Conservation (phyloP, 345 rosid genomes). For the Eucalyptus albens region DNA sequence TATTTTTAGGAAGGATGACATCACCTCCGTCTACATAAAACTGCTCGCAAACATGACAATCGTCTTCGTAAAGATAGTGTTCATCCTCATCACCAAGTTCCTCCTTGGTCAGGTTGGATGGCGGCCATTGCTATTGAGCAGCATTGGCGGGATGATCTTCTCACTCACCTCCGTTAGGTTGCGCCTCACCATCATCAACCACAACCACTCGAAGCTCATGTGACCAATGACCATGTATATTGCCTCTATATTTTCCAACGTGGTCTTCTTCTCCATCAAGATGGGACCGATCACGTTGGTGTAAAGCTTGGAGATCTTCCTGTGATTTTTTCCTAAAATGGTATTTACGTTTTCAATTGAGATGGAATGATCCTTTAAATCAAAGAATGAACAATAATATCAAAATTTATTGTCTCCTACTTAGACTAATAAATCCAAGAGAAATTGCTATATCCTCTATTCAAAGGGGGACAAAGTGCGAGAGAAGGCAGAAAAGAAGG, state of each 20-base stretch:
- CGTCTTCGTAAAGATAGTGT: slow-evolving; percentile 41
- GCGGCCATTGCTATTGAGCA: slow-evolving; percentile 47
- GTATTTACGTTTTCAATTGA: too few relatives aligned
- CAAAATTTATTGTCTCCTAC: too few relatives aligned
- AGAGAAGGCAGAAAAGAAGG: too few relatives aligned
- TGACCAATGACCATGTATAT: slow-evolving; percentile 55
- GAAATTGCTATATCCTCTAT: too few relatives aligned
- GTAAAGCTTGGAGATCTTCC: slow-evolving; percentile 77
- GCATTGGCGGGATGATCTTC: slow-evolving; percentile 46
- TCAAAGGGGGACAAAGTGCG: too few relatives aligned
- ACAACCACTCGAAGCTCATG: slow-evolving; percentile 15
- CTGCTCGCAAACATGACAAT: slow-evolving; percentile 64
- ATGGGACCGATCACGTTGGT: slow-evolving; percentile 79
- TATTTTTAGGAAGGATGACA: slow-evolving; percentile 58
- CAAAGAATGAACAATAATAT: too few relatives aligned
- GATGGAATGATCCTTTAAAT: too few relatives aligned
- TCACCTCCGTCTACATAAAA: slow-evolving; percentile 17
- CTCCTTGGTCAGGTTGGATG: slow-evolving; percentile 53
- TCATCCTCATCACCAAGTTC: slow-evolving; percentile 54
- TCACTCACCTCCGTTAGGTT: slow-evolving; percentile 26
- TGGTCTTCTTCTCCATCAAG: slow-evolving; percentile 67
- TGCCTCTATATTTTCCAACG: slow-evolving; percentile 34
- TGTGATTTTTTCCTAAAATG: neutral
- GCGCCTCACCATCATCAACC: slow-evolving; percentile 28
- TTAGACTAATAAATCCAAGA: too few relatives aligned